Percentiles rank a stretch among this genome's conserved stretches.
Evolutionary conservation across 805 yeast genomes (phyloP).

Genomic region (Kodamaea hsintzibuensis): DNA sequence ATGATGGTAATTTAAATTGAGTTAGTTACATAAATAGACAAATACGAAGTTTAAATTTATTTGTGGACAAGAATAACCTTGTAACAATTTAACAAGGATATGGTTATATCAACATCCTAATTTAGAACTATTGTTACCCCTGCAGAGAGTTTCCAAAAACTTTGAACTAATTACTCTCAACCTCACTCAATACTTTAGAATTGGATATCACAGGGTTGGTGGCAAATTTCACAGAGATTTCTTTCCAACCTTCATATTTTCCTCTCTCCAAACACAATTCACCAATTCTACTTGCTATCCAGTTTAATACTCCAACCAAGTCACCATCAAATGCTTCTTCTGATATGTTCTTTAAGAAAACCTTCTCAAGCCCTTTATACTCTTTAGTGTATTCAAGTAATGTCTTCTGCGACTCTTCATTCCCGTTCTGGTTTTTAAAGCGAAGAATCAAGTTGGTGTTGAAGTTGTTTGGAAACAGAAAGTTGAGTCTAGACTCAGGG

Average conservation of each 20-base stretch:
- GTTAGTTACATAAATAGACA: too few species aligned
- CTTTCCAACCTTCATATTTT: not conserved
- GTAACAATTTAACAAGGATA: too few species aligned
- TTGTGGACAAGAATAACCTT: too few species aligned
- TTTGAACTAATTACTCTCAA: too few species aligned
- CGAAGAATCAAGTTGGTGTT: constrained; percentile 31
- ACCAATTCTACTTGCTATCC: constrained; percentile 31
- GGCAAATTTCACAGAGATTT: not conserved
- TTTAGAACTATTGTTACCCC: too few species aligned
- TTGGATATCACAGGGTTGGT: not conserved
- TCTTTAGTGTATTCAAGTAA: constrained; percentile 20
- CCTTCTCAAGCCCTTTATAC: constrained; percentile 29
- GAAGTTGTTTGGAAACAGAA: constrained; percentile 32
- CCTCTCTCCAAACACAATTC: constrained; percentile 12
- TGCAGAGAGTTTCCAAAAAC: too few species aligned
- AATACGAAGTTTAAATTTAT: too few species aligned
- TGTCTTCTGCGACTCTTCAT: constrained; percentile 14
- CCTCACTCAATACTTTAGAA: too few species aligned
- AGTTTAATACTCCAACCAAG: constrained; percentile 32
- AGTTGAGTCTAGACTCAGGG: constrained; percentile 25
- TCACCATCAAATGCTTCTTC: constrained; percentile 15
- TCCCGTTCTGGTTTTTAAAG: constrained; percentile 12
- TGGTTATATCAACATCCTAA: too few species aligned
- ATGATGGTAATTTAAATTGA: too few species aligned
- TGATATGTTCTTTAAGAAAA: constrained; percentile 25